These are phyloP conservation scores for Cryptococcus hybrid DNA, from an alignment of 1,284 basidiomycete species.

Conservation along the genomic window DNA sequence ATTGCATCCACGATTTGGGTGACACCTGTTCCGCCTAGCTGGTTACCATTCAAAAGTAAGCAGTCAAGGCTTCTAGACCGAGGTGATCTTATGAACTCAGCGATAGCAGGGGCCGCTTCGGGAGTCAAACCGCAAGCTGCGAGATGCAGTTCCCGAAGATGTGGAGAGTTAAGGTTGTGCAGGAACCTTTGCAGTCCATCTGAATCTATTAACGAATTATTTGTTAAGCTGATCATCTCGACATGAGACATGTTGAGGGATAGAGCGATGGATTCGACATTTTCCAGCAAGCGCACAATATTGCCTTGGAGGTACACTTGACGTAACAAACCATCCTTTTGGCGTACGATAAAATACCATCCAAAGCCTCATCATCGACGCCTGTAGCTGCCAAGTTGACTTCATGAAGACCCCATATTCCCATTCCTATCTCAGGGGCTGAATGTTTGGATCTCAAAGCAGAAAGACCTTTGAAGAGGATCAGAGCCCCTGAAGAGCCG, in stretches of 20 bases:
- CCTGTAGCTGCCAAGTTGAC: conserved; percentile 37
- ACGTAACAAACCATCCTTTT: conserved; percentile 35
- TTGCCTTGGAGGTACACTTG: conserved; percentile 37
- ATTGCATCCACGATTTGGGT: conserved; percentile 33
- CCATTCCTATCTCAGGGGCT: conserved; percentile 9
- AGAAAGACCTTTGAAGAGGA: conserved; percentile 36
- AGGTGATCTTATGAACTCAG: conserved; percentile 7
- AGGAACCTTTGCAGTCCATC: conserved; percentile 24
- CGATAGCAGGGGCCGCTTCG: conserved; percentile 7
- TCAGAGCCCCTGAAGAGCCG: conserved; percentile 28
- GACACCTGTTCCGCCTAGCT: conserved; percentile 29
- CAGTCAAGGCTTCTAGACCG: conserved; percentile 8
- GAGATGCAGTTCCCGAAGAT: conserved; percentile 34
- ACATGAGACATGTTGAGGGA: conserved; percentile 33
- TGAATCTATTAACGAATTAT: conserved; percentile 26
- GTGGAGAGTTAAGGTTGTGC: conserved; percentile 18
- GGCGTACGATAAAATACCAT: conserved; percentile 27
- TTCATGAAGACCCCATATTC: conserved; percentile 38
- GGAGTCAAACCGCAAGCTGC: conserved; percentile 31
- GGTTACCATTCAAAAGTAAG: conserved; percentile 33
- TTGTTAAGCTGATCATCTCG: conserved; percentile 28
- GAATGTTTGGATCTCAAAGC: conserved; percentile 24
- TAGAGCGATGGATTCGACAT: conserved; percentile 23
- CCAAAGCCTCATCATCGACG: conserved; percentile 26
- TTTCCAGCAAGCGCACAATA: conserved; percentile 21